Evolutionary conservation across 805 yeast species (phyloP), one percentile per base, ranked within the genome.

Genomic region (Candida boleticola): DNA sequence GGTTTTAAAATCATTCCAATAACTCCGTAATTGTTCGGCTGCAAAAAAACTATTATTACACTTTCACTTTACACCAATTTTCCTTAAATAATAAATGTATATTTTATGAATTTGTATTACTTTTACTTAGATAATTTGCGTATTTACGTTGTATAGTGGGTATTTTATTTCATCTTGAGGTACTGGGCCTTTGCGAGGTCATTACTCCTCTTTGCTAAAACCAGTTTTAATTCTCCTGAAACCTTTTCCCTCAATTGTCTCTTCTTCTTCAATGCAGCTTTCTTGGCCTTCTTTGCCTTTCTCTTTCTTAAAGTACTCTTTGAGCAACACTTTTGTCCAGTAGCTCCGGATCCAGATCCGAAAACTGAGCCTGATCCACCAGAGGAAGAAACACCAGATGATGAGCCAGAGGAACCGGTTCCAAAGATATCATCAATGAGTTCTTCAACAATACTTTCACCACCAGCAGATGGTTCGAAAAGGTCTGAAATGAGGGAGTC

Each of bases 271-370:
- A 14, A 6, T 14, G 35, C 35, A 21, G 41, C 27, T 11, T 11
- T 23, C 27, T 23, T 23, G 27, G 27, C 27, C 27, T 23, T 23
- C 27, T 23, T 23, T 7, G 27, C 44, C 23, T 30, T 40, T 44
- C 50, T 53, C 40, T 44, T 52, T 41, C 51, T 49, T 39, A 47
- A 51, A 29, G 41, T 45, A 9, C 51, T 36, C 3, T 57, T 47
- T 40, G 63, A 60, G 43, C 68, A 63, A 44, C 65, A 60, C 31
- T 46, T 45, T 40, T 45, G 45, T 6, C 34, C 32, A 20, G 53
- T 40, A 26, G 40, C 10, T 13, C 39, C 16, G 3, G 42, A 30
- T 3, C 30, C 9, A 17, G 42, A 20, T n/a, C 39, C 29, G 20
- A 35, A 13, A 3, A 14, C n/a, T 7, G 44, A 36, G 35, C 37